Percentiles rank a stretch among this genome's conserved stretches.
These are phyloP conservation scores for Cercospora janseana DNA, from an alignment of 2,329 filamentous ascomycete genomes.

Conservation along the genomic window DNA sequence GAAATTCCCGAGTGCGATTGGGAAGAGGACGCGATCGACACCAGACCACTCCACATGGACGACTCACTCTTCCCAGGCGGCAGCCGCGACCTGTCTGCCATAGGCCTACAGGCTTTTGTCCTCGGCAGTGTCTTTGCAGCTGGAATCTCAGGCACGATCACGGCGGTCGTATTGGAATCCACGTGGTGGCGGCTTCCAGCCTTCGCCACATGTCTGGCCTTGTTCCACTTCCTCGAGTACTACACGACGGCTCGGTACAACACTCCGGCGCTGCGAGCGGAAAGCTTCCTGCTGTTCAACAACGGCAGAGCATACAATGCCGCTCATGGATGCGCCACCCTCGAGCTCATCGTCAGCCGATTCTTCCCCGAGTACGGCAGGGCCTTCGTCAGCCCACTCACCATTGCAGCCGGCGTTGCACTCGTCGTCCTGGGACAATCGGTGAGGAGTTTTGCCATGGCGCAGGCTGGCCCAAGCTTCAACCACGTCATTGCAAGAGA, in stretches of 20 bases:
- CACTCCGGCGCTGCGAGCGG: conserved; percentile 66
- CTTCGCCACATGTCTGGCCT: conserved; percentile 65
- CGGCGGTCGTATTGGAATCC: conserved; percentile 27
- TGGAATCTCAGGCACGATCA: conserved; percentile 35
- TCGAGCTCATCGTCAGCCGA: conserved; percentile 66
- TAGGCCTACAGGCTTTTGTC: conserved; percentile 48
- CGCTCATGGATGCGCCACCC: conserved; percentile 71
- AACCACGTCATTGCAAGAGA: conserved; percentile 75
- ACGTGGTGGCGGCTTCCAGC: conserved; percentile 56
- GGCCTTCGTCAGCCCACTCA: conserved; percentile 50
- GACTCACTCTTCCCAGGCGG: conserved; percentile 43
- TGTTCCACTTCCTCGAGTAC: conserved; percentile 97
- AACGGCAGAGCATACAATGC: conserved; percentile 84
- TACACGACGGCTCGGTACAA: conserved; percentile 86
- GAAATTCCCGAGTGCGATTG: conserved; percentile 9
- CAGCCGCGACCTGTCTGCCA: conserved; percentile 48
- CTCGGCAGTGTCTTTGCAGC: conserved; percentile 42
- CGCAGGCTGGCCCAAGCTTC: conserved; percentile 84
- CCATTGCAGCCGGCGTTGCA: conserved; percentile 56
- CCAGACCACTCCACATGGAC: conserved; percentile 28
- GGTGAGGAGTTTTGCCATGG: conserved; percentile 80
- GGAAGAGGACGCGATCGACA: conserved; percentile 17
- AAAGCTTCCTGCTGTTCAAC: conserved; percentile 76
- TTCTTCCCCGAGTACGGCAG: conserved; percentile 28
- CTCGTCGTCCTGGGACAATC: conserved; percentile 69